Conservation (phyloP, 1,284 basidiomycete species). For the Paramarasmius palmivorus region DNA sequence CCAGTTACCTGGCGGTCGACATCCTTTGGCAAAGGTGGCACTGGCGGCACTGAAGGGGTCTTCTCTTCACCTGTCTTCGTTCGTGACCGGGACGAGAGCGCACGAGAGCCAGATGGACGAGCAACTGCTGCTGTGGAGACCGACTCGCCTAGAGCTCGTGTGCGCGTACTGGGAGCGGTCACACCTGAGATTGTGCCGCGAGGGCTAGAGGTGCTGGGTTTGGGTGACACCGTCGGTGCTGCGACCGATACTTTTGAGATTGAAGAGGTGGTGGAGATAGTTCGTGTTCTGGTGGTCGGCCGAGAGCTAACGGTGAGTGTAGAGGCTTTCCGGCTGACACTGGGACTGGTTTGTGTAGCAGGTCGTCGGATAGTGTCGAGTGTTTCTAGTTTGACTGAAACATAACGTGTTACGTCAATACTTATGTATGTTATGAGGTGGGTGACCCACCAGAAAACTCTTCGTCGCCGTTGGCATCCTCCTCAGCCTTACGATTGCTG, state of each 20-base stretch:
- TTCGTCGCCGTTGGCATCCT: constrained; percentile 18
- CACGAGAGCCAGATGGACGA: neutral
- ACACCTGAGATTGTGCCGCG: neutral
- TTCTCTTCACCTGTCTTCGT: neutral
- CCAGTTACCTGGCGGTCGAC: neutral
- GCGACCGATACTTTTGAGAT: neutral
- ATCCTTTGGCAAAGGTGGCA: constrained; percentile 7
- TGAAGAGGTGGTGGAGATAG: neutral
- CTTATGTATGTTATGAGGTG: too few species aligned
- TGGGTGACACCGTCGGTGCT: neutral
- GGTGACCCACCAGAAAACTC: constrained; percentile 32
- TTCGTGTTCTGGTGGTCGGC: constrained; percentile 3
- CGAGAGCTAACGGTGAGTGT: neutral
- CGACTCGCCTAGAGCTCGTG: neutral
- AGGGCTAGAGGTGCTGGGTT: neutral
- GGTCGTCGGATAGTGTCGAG: constrained; percentile 11
- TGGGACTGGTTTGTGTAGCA: neutral
- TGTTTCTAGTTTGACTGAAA: constrained; percentile 24
- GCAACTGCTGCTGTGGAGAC: neutral
- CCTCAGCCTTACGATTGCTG: constrained; percentile 13
- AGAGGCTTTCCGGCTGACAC: neutral
- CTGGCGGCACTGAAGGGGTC: constrained; percentile 1
- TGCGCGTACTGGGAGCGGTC: neutral
- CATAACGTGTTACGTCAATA: too few species aligned
- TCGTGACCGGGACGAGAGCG: neutral